Base-by-base conservation (phyloP, 805 yeast genomes). In the Saccharomycopsis schoenii region DNA sequence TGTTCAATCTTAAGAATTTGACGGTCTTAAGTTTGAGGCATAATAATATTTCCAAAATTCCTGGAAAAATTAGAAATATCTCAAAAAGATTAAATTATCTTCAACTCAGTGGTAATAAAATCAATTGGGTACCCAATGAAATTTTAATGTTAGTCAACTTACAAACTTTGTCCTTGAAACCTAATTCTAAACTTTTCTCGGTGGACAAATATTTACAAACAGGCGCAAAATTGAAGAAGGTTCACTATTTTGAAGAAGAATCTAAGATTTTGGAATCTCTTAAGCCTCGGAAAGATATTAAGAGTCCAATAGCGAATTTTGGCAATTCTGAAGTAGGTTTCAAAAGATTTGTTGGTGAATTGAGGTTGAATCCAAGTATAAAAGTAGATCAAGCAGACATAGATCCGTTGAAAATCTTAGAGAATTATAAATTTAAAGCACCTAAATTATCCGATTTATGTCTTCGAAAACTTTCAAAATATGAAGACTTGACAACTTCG, bases 371-470 rank as follows among this genome's bases (percentile, higher is more conserved):
- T 17, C 34, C 52, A 29, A 43, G 17, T n/a, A 29, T n/a, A 51
- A 15, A 25, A 24, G 36, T 12, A 2, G n/a, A 15, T 25, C 24
- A 15, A 41, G 36, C 50, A 12, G 37, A 36, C 15, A 19, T 47
- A 34, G 41, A 29, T 51, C 39, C 55, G 52, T 41, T 42, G n/a
- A 52, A n/a, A 6, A 52, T 52, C 29, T 19, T 34, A 15, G 41
- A 29, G n/a, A 57, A 42, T 42, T 21, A 41, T 17, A 54, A 47
- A 12, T 34, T 55, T 12, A 43, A 34, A 21, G 19, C 55, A 10
- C 64, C 66, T 9, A 62, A 58, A 50, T 51, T 64, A 12, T 57
- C 61, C n/a, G 60, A 62, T 25, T 24, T 60, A 12, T 61, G 64
- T 56, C 56, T 64, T 4, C 43, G 65, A 29, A 58, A 60, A 39